A percentile compares a stretch with the other conserved stretches of the same genome.
phyloP scores from a whole-genome alignment of 2,329 filamentous ascomycete genomes.

The Fusarium armeniacum region DNA sequence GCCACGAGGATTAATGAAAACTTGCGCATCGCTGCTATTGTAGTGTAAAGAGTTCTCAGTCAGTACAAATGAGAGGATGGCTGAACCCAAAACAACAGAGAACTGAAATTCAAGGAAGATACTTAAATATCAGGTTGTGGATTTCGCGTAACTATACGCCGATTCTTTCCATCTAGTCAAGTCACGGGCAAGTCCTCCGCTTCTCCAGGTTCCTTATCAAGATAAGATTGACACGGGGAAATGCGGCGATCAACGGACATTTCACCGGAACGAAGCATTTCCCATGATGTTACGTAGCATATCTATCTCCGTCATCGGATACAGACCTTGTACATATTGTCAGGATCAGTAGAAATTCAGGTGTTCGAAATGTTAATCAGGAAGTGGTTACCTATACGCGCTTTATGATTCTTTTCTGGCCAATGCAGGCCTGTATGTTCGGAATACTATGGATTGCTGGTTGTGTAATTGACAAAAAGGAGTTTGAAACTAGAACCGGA shows the following conservation, averaged over 20 bases:
- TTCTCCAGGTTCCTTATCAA: not conserved
- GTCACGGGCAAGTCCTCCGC: not conserved
- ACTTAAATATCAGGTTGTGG: not conserved
- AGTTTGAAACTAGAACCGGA: too few species aligned
- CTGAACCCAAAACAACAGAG: not conserved
- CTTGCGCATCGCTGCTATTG: constrained; percentile 7
- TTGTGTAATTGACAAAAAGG: too few species aligned
- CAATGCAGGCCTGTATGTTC: too few species aligned
- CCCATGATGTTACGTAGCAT: not conserved
- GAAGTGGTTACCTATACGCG: too few species aligned
- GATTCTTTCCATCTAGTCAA: not conserved
- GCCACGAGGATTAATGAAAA: not conserved
- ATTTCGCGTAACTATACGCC: too few species aligned
- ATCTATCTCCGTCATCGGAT: not conserved
- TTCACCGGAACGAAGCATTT: not conserved
- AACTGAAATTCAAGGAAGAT: not conserved
- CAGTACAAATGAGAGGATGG: too few species aligned
- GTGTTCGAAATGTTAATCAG: too few species aligned
- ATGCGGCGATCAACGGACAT: not conserved
- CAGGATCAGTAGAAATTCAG: too few species aligned
- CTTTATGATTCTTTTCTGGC: too few species aligned
- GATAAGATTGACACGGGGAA: not conserved
- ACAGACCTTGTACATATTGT: too few species aligned
- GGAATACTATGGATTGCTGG: too few species aligned
- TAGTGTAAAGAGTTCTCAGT: too few species aligned